phyloP scores from a whole-genome alignment of 2,329 filamentous ascomycete genomes.

The Phymatotrichopsis omnivora region DNA sequence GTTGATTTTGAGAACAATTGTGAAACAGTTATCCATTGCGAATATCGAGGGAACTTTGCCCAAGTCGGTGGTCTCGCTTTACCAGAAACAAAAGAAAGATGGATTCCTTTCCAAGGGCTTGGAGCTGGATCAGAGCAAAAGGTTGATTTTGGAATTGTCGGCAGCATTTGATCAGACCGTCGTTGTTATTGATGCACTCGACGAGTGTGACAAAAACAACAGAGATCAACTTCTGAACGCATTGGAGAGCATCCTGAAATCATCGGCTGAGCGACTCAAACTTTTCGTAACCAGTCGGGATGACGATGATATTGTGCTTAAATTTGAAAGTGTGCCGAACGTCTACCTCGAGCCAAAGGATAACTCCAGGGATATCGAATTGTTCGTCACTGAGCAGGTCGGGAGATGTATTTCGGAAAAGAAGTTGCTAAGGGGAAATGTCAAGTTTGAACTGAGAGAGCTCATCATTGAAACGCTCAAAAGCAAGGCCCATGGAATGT shows the following conservation, averaged over 20 bases:
- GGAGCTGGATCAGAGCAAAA: no score
- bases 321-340: background rate
- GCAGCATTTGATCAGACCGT: conserved; percentile 14
- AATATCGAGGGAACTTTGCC: no score
- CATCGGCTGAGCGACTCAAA: no score
- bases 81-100: no score
- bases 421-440: background rate
- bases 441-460: background rate
- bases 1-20: conserved; percentile 6
- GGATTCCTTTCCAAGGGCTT: no score
- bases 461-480: no score
- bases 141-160: no score
- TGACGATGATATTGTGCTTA: conserved; percentile 1
- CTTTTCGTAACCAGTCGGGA: conserved; percentile 6
- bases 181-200: conserved; percentile 19
- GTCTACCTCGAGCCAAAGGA: conserved; percentile 1
- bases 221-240: background rate
- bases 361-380: conserved; percentile 1
- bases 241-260: background rate
- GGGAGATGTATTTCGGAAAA: no score
- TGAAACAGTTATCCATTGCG: conserved; percentile 15
- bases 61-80: no score
- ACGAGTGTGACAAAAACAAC: conserved; percentile 10
- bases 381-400: no score
- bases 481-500: no score